Conservation (phyloP, 768 basidiomycete species). For the Termitomyces sp. region DNA sequence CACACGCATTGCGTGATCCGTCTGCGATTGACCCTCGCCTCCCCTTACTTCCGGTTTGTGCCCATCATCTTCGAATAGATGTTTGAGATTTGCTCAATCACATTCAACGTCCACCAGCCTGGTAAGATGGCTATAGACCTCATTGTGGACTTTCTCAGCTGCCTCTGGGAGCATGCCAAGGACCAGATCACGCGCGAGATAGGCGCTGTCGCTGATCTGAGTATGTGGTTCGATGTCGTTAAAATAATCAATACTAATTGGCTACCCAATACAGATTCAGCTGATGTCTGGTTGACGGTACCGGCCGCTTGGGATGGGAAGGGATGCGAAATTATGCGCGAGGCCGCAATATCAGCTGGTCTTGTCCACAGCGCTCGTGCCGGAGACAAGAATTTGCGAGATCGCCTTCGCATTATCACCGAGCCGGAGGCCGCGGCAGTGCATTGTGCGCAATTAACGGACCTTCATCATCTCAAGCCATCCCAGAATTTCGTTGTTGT, state of each 20-base stretch:
- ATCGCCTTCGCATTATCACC: constrained; percentile 81
- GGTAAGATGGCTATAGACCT: constrained; percentile 77
- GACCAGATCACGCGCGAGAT: constrained; percentile 86
- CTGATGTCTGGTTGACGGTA: constrained; percentile 83
- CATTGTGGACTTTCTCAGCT: constrained; percentile 79
- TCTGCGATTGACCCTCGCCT: constrained; percentile 71
- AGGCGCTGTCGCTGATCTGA: constrained; percentile 80
- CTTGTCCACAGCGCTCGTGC: constrained; percentile 70
- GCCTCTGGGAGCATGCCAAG: constrained; percentile 84
- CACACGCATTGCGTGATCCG: constrained; percentile 72
- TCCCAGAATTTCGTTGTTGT: constrained; percentile 90
- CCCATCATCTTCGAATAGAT: neutral
- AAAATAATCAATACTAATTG: constrained; percentile 5
- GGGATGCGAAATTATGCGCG: constrained; percentile 83
- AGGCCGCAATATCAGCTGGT: constrained; percentile 77
- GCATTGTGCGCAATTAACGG: constrained; percentile 79
- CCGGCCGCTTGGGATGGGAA: constrained; percentile 90
- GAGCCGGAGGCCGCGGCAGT: constrained; percentile 87
- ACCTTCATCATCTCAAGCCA: constrained; percentile 72
- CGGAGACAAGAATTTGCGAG: constrained; percentile 73
- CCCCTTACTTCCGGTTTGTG: constrained; percentile 71
- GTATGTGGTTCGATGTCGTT: constrained; percentile 38
- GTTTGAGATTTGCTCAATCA: constrained; percentile 8
- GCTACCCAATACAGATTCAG: constrained; percentile 51
- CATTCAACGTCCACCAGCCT: constrained; percentile 36